Conservation (phyloP, 352 stramenopile genomes). For the Pythium guiyangense region DNA sequence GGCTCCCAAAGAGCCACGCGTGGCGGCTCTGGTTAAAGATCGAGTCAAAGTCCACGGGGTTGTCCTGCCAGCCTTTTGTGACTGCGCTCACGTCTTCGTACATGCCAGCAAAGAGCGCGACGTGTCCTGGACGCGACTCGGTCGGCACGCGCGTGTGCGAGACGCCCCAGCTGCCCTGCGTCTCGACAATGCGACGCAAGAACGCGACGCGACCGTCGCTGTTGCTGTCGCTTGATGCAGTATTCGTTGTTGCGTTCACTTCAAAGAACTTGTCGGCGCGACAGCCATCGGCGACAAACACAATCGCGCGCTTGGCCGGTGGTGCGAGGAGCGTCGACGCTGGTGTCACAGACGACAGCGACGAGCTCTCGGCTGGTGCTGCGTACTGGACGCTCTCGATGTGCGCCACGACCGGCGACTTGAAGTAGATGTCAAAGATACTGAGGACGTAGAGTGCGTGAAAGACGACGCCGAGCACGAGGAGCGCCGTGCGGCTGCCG, state of each 20-base stretch:
- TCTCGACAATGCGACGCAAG: constrained; percentile 49
- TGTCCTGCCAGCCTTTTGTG: constrained; percentile 84
- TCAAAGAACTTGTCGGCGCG: constrained; percentile 85
- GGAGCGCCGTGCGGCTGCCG: constrained; percentile 17
- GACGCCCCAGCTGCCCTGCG: constrained; percentile 70
- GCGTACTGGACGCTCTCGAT: constrained; percentile 47
- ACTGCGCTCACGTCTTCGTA: constrained; percentile 87
- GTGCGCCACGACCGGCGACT: constrained; percentile 68
- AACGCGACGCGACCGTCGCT: constrained; percentile 45
- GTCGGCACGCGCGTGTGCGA: constrained; percentile 86
- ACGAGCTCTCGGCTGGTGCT: not conserved
- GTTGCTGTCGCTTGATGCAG: constrained; percentile 5
- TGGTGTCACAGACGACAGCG: constrained; percentile 10
- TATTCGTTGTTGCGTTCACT: constrained; percentile 20
- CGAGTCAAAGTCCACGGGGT: constrained; percentile 86
- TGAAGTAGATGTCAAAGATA: constrained; percentile 92
- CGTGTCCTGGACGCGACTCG: constrained; percentile 76
- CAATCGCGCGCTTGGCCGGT: constrained; percentile 57
- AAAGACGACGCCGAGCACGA: constrained; percentile 74
- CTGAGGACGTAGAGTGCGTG: constrained; percentile 83
- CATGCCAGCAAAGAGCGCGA: constrained; percentile 84
- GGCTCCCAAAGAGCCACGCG: constrained; percentile 73
- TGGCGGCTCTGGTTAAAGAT: constrained; percentile 76
- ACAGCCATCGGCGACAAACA: constrained; percentile 84
- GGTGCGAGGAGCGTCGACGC: constrained; percentile 19